These are phyloP conservation scores for Henckelia pumila DNA, from an alignment of 257 asterid species.

Conservation along the genomic window DNA sequence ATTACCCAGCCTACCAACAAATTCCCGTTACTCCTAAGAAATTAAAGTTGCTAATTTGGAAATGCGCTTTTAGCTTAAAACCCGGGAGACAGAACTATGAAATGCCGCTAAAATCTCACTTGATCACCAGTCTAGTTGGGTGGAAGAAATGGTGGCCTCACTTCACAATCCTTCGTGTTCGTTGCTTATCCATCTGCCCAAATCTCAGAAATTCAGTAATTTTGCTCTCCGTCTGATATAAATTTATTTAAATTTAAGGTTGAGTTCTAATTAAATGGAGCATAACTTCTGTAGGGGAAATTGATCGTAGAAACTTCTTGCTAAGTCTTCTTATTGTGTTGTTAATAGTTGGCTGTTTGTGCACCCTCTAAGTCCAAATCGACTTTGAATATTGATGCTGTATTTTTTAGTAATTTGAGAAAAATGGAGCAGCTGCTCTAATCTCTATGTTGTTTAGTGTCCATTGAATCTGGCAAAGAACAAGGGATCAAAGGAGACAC, in stretches of 20 bases:
- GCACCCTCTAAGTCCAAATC: neutral
- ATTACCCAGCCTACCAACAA: neutral
- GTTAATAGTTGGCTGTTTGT: no score
- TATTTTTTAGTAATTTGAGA: neutral
- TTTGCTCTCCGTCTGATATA: neutral
- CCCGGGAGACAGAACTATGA: neutral
- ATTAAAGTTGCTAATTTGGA: neutral
- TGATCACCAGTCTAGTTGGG: neutral
- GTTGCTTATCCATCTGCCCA: constrained; percentile 27
- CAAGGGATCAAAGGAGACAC: no score
- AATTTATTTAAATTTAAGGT: neutral
- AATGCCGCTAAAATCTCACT: neutral
- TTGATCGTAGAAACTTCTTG: no score
- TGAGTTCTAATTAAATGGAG: neutral
- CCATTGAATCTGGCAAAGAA: neutral
- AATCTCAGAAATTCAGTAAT: constrained; percentile 26
- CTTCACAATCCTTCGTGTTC: constrained; percentile 30
- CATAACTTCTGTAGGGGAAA: no score
- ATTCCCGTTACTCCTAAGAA: neutral
- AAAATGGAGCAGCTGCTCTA: no score
- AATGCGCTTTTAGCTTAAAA: neutral
- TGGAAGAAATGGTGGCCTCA: constrained; percentile 45
- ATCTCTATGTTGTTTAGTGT: constrained; percentile 7
- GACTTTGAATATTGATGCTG: neutral
- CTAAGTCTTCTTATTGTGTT: no score